phyloP scores from a whole-genome alignment of 192 early-diverging fungal species.

The Gigaspora rosea region DNA sequence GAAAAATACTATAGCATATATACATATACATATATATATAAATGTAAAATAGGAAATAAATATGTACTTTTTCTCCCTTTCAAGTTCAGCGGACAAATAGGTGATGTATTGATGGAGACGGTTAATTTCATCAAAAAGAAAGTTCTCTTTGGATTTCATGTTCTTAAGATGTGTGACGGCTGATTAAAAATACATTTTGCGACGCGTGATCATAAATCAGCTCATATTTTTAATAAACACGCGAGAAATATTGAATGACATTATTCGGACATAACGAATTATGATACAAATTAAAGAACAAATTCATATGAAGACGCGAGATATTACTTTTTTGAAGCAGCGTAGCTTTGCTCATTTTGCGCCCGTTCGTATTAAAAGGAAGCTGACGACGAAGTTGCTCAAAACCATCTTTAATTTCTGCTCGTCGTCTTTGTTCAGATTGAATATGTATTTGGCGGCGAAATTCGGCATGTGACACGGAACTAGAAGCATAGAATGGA shows the following conservation, averaged over 20 bases:
- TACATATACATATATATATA: too few species aligned
- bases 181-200: background rate
- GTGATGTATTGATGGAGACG: conserved; percentile 24
- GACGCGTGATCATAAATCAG: conserved; percentile 1
- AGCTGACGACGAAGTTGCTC: conserved; percentile 48
- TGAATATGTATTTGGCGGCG: conserved; percentile 52
- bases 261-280: background rate
- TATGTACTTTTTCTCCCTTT: conserved; percentile 25
- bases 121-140: conserved; percentile 27
- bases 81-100: conserved; percentile 26
- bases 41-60: background rate
- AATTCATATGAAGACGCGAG: background rate
- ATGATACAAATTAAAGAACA: background rate
- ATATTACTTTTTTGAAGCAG: conserved; percentile 46
- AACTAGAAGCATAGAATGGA: background rate
- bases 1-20: background rate
- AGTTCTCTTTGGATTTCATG: conserved; percentile 21
- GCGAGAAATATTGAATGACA: background rate
- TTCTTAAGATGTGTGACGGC: conserved; percentile 27
- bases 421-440: conserved; percentile 51
- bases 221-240: background rate
- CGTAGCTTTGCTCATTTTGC: conserved; percentile 50
- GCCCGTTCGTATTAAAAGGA: conserved; percentile 40
- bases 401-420: conserved; percentile 53
- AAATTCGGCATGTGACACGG: conserved; percentile 40